Conservation (phyloP, 192 early-diverging fungal genomes). For the Neocallimastix lanati region DNA sequence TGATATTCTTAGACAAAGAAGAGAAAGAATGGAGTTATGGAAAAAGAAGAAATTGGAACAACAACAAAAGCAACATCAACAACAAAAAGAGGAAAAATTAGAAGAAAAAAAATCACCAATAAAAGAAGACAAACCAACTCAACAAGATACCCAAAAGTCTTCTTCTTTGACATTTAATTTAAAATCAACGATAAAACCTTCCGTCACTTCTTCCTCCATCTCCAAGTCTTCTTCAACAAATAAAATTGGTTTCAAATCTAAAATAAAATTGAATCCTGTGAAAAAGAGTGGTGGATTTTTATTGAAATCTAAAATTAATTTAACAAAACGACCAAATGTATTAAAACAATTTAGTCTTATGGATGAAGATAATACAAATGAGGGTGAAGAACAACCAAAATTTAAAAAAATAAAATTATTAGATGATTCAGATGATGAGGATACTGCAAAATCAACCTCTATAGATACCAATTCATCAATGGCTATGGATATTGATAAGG, state of each 20-base stretch:
- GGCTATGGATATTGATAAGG: neutral
- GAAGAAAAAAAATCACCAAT: neutral
- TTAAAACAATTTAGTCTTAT: neutral
- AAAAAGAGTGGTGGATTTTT: neutral
- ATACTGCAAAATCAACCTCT: neutral
- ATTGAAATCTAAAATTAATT: neutral
- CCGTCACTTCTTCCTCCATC: too few relatives aligned
- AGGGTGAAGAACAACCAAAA: neutral
- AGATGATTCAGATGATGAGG: neutral
- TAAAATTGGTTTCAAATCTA: neutral
- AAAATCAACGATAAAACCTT: neutral
- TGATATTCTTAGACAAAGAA: slow-evolving; percentile 49
- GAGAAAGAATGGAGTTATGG: slow-evolving; percentile 71
- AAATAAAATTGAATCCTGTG: neutral
- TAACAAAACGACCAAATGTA: neutral
- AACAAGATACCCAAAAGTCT: neutral
- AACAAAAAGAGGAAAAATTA: neutral
- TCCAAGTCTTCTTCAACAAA: neutral
- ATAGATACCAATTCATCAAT: neutral
- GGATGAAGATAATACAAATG: neutral
- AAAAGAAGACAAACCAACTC: neutral
- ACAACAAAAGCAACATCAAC: slow-evolving; percentile 15
- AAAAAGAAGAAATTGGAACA: slow-evolving; percentile 36
- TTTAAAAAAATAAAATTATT: slow-evolving; percentile 4
- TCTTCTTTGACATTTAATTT: neutral